A percentile compares a stretch with the other conserved stretches of the same genome.
Evolutionary conservation across 148 eudicot species (phyloP).

Genomic region (Spergularia bocconei): DNA sequence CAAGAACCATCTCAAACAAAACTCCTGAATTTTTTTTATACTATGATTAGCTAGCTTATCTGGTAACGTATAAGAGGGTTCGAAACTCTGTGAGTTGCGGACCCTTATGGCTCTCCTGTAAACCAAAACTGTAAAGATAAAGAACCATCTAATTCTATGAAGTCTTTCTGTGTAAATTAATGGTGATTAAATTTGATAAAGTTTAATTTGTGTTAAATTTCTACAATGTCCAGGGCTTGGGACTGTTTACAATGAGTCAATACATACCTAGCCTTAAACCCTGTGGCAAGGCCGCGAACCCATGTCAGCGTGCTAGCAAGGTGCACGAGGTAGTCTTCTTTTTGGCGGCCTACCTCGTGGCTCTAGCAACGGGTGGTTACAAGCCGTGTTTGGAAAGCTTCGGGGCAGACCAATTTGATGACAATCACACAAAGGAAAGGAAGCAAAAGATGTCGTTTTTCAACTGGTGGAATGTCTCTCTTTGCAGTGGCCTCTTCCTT

Average conservation of each 20-base stretch:
- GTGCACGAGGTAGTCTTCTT: slow-evolving; percentile 45
- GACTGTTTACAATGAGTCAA: slow-evolving; percentile 57
- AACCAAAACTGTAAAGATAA: no score
- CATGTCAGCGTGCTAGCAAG: slow-evolving; percentile 41
- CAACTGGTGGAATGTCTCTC: slow-evolving; percentile 79
- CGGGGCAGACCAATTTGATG: slow-evolving; percentile 73
- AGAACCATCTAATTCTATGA: no score
- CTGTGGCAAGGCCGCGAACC: slow-evolving; percentile 25
- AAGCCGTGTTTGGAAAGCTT: slow-evolving; percentile 57
- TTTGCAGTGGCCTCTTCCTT: slow-evolving; percentile 58
- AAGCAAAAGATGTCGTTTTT: slow-evolving; percentile 42
- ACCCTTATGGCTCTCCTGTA: no score
- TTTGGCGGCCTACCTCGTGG: slow-evolving; percentile 47
- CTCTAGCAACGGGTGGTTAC: slow-evolving; percentile 59
- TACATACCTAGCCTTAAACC: slow-evolving; percentile 61
- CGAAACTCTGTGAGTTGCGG: no score
- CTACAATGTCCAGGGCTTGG: slow-evolving; percentile 48
- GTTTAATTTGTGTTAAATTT: background rate
- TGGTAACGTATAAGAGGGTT: no score
- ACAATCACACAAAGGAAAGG: slow-evolving; percentile 43
- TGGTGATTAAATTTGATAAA: no score
- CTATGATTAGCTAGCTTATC: no score
- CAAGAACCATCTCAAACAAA: no score
- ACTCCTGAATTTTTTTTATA: no score
- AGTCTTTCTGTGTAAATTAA: no score